A percentile compares a stretch with the other conserved stretches of the same genome.
phyloP scores from a whole-genome alignment of 116 monocot species.

The Thalassia testudinum region DNA sequence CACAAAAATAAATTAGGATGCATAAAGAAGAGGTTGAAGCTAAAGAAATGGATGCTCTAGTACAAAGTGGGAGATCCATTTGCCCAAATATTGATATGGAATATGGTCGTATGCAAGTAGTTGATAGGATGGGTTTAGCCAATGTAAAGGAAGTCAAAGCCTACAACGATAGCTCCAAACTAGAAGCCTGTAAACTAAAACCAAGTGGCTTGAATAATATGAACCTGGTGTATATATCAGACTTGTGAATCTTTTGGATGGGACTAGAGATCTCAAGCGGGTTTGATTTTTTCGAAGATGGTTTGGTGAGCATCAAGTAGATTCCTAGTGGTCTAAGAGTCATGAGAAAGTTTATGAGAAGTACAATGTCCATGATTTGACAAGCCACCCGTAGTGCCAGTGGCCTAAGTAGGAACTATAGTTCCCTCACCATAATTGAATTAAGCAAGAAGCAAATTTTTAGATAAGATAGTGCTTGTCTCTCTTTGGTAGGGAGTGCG shows the following conservation, averaged over 20 bases:
- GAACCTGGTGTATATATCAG: slow-evolving; percentile 27
- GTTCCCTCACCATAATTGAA: too few relatives aligned
- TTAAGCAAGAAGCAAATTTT: too few relatives aligned
- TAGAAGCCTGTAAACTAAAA: slow-evolving; percentile 13
- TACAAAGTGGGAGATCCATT: slow-evolving; percentile 8
- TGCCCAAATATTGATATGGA: slow-evolving; percentile 2
- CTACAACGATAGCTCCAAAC: slow-evolving; percentile 12
- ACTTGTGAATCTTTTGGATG: slow-evolving; percentile 34
- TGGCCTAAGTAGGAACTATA: too few relatives aligned
- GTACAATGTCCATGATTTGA: too few relatives aligned
- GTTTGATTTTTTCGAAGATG: too few relatives aligned
- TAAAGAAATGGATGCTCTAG: slow-evolving; percentile 4
- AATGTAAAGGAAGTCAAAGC: slow-evolving; percentile 14
- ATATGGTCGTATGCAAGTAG: slow-evolving; percentile 7
- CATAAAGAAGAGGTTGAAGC: slow-evolving; percentile 6
- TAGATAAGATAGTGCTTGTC: too few relatives aligned
- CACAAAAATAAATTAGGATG: slow-evolving; percentile 1
- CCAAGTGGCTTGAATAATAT: slow-evolving; percentile 23
- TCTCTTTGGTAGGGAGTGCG: too few relatives aligned
- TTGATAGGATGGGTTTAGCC: slow-evolving; percentile 13
- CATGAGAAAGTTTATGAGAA: too few relatives aligned
- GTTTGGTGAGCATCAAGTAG: too few relatives aligned
- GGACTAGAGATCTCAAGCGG: slow-evolving; percentile 38
- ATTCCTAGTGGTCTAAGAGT: too few relatives aligned
- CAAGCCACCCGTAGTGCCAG: too few relatives aligned